Base-by-base conservation (phyloP, 441 rosid genomes). In the Erysimum cheiri region DNA sequence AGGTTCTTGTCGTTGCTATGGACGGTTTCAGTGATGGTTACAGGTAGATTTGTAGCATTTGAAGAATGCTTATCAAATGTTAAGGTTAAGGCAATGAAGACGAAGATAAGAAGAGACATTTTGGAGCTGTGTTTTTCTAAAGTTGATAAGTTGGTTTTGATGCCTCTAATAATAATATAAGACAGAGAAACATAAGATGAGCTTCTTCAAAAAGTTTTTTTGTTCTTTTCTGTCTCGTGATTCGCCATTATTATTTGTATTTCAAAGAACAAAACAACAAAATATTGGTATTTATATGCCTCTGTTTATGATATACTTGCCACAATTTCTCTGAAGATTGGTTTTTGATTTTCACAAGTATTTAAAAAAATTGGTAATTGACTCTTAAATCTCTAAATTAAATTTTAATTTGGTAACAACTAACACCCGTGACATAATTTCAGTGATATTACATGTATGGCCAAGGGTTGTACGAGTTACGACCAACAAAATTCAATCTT, bases 41-140 rank as follows among this genome's bases (percentile, higher is more conserved):
- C 85, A 39, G 87, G 80, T 41, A 82, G 75, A 76, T 32, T 85
- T 32, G 68, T 79, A 17, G 87, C 85, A 29, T 80, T 80, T 47
- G 85, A 81, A 53, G 64, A 49, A 22, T 53, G 36, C 56, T 32
- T 53, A 22, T 57, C 46, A 64, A 77, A 31, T 64, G 69, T 72
- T 69, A 76, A 46, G 55, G 56, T 55, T 62, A 86, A 76, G 58
- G 81, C n/a, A 22, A 50, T 39, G 71, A 28, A 46, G 49, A 62
- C 36, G 70, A 60, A 8, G 40, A 72, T 58, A 11, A 72, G 37
- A 33, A 52, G 62, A 36, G 63, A 71, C 72, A 77, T 50, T 73
- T 58, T 41, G 57, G 53, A 54, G 48, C 76, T 43, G 9, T 37
- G 31, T 47, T 44, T 49, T 50, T 49, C 53, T 44, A 28, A 44